Base-by-base conservation (phyloP, 1,284 basidiomycete genomes). In the Naganishia albida region DNA sequence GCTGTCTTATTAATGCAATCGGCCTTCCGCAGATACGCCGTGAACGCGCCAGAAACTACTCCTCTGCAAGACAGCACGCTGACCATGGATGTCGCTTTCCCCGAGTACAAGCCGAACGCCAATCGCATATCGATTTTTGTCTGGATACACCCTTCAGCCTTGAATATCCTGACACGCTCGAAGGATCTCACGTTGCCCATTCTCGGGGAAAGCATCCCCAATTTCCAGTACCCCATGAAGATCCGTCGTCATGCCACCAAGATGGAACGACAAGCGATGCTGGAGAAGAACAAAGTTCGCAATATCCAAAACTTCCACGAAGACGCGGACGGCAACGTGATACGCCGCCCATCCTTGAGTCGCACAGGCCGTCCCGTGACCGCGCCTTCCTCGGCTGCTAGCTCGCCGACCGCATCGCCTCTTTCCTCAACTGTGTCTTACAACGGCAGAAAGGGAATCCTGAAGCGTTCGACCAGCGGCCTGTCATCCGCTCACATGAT, bases 41-140 rank as follows among this genome's bases (percentile, higher is more conserved):
- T 74, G 0, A 71, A 70, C n/a, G 70, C 74, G 2, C 67, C 72
- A 7, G 72, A 73, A 3, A 73, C 76, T 1, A 66, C 72, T 7
- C 52, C 68, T 1, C 68, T 78, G 42, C 60, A 60, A 23, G 70
- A 77, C 51, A 67, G 56, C n/a, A 64, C 65, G 1, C 66, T 67
- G 8, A 66, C 69, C 15, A 64, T 78, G 18, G 68, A 69, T 2
- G 65, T 73, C 57, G 76, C 74, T 70, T 75, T 79, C 62, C 59
- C 72, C 42, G 64, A 64, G 40, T 64, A 65, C 30, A 64, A 67
- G n/a, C 71, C 74, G n/a, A 72, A 75, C 66, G 67, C 70, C n/a
- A 70, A 69, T 54, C 70, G 70, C 62, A 69, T 79, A 53, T 72
- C 68, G 44, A 59, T 79, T 8, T 75, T 74, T 6, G 71, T 74